Evolutionary conservation across 225 moss, liverwort and hornwort genomes (phyloP).

Genomic region (Rhytidiadelphus loreus): DNA sequence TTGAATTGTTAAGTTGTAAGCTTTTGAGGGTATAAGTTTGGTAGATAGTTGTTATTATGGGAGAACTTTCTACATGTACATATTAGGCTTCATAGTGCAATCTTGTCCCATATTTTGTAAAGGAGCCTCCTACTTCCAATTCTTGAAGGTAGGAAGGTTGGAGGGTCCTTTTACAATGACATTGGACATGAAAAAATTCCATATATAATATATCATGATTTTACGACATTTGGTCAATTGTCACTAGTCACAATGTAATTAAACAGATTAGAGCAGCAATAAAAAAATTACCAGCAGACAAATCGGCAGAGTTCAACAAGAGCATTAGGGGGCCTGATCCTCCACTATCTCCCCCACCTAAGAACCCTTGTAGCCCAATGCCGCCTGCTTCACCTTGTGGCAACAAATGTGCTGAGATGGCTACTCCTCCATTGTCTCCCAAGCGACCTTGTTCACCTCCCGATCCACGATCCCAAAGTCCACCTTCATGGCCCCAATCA

Average conservation of each 20-base stretch:
- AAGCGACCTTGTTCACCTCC: slow-evolving; percentile 12
- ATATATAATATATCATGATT: too few species aligned
- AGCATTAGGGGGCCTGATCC: slow-evolving; percentile 12
- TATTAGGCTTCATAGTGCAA: accelerated
- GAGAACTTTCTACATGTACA: neutral
- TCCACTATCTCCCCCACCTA: neutral
- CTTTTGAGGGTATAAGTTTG: neutral
- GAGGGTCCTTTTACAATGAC: neutral
- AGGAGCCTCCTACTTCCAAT: neutral
- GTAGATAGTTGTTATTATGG: accelerated
- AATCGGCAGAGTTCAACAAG: neutral
- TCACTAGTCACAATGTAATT: neutral
- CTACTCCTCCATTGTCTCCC: slow-evolving; percentile 11
- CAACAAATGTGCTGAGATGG: slow-evolving; percentile 22
- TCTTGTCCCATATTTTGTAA: neutral
- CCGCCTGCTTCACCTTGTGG: slow-evolving; percentile 15
- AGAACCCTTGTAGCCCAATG: slow-evolving; percentile 18
- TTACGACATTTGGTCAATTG: neutral
- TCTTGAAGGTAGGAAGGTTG: neutral
- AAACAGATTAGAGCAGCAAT: slow-evolving; percentile 18
- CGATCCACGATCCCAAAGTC: neutral
- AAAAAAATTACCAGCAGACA: slow-evolving; percentile 8
- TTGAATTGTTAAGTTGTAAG: neutral
- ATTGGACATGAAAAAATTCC: too few species aligned
- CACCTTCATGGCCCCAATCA: slow-evolving; percentile 19